These are phyloP conservation scores for Claviceps citrina DNA, from an alignment of 2,329 filamentous ascomycete genomes.

Conservation along the genomic window DNA sequence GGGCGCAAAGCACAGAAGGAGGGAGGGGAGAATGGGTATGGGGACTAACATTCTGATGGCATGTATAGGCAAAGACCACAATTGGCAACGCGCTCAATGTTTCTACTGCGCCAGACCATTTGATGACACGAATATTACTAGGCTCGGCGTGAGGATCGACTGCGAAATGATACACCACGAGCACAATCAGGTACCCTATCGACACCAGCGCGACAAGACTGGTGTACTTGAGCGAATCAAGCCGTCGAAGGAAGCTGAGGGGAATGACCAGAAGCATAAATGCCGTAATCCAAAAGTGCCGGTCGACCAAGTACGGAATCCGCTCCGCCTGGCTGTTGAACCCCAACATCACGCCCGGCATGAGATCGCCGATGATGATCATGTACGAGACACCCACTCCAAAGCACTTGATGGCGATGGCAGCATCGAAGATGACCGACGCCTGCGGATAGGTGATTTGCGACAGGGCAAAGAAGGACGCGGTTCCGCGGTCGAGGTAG, in stretches of 20 bases:
- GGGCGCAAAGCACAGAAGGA: background rate
- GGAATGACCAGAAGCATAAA: slow-evolving; percentile 97
- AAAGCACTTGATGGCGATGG: slow-evolving; percentile 96
- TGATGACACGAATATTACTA: slow-evolving; percentile 58
- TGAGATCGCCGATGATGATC: slow-evolving; percentile 95
- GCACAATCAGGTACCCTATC: slow-evolving; percentile 82
- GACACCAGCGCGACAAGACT: slow-evolving; percentile 81
- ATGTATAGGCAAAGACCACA: slow-evolving; percentile 98
- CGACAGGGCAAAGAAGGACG: slow-evolving; percentile 92
- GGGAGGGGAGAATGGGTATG: slow-evolving; percentile 12
- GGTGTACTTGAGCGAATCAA: slow-evolving; percentile 96
- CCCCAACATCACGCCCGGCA: slow-evolving; percentile 82
- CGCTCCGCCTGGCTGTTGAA: slow-evolving; percentile 50
- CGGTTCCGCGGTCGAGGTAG: slow-evolving; percentile 76
- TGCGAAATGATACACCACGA: slow-evolving; percentile 85
- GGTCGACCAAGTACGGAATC: slow-evolving; percentile 63
- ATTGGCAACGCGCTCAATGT: slow-evolving; percentile 80
- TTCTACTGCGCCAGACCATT: slow-evolving; percentile 64
- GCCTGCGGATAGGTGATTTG: slow-evolving; percentile 95
- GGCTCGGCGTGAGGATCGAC: slow-evolving; percentile 62
- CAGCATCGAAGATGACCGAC: slow-evolving; percentile 84
- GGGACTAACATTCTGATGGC: slow-evolving; percentile 71
- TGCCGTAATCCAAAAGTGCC: slow-evolving; percentile 93
- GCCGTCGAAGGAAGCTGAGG: slow-evolving; percentile 72
- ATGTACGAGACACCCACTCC: slow-evolving; percentile 94